Evolutionary conservation across 2,329 filamentous ascomycete species (phyloP), one percentile per base, ranked within the genome.

Genomic region (Paraconiothyrium sp.): DNA sequence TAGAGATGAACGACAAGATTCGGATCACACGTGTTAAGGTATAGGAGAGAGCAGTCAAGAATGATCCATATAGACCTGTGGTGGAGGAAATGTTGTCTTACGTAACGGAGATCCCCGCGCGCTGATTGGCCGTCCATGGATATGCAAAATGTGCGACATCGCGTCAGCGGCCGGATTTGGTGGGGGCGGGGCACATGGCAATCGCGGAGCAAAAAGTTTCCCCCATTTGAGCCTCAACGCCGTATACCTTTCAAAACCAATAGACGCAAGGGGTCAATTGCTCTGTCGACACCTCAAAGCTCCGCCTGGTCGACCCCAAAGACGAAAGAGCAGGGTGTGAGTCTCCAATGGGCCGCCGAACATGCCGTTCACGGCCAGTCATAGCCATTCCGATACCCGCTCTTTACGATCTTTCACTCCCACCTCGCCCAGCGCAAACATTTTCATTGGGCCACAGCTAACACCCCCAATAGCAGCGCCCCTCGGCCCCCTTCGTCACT

Each of bases 391-490:
- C 59, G 66, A 58, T 68, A 64, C 37, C 63, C 65, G 65, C n/a
- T 43, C 50, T 8, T 54, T 44, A 47, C 55, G 44, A 51, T 8
- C 54, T 39, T 57, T 54, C 60, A 55, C 46, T 1, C 41, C 34
- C 2, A 34, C 34, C 24, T 34, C 49, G 1, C n/a, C 8, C 43
- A 14, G 58, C 57, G 64, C 61, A 69, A 67, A 69, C 61, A 66
- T 69, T 69, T 67, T 69, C 63, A 69, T 69, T 69, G 67, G 67
- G 56, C 59, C 16, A 41, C 16, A 16, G 47, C 46, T 22, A 44
- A 30, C 27, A 30, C 27, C 4, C 27, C 27, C 4, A 30, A 30
- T 30, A 4, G 27, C 27, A 30, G 27, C 27, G 27, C 27, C 27
- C 27, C 27, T 57, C 37, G 35, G 60, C 54, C 14, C 44, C 20